Conservation (phyloP, 768 basidiomycete genomes). For the Pulveroboletus sp. region DNA sequence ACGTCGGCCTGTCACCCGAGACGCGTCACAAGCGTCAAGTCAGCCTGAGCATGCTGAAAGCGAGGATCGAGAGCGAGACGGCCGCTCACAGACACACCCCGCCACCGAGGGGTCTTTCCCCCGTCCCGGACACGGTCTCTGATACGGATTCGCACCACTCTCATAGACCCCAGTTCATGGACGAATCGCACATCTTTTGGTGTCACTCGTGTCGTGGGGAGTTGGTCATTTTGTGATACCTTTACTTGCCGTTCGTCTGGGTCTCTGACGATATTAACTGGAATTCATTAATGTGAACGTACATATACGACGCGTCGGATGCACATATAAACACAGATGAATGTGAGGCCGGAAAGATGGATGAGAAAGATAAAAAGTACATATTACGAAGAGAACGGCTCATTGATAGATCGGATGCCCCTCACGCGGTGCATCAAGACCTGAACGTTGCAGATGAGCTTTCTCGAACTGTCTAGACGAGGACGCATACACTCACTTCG, state of each 20-base stretch:
- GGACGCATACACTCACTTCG: conserved; percentile 47
- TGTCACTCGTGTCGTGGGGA: conserved; percentile 81
- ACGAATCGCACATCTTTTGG: conserved; percentile 89
- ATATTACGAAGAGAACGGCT: conserved; percentile 12
- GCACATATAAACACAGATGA: conserved; percentile 6
- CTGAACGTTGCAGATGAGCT: conserved; percentile 31
- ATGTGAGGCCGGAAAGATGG: neutral
- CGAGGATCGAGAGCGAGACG: conserved; percentile 80
- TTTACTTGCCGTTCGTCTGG: neutral
- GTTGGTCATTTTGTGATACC: conserved; percentile 58
- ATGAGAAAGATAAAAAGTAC: conserved; percentile 7
- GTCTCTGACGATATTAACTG: conserved; percentile 12
- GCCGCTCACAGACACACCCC: conserved; percentile 42
- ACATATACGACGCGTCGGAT: conserved; percentile 9
- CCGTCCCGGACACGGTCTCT: conserved; percentile 36
- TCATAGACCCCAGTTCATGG: conserved; percentile 69
- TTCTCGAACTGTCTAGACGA: neutral
- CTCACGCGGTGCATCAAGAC: conserved; percentile 41
- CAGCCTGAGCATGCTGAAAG: conserved; percentile 86
- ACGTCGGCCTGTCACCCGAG: conserved; percentile 67
- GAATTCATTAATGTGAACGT: conserved; percentile 20
- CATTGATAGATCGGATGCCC: conserved; percentile 25
- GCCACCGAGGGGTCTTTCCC: conserved; percentile 56
- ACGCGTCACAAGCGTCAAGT: conserved; percentile 78
- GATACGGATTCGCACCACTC: conserved; percentile 16